These are phyloP conservation scores for Neofusicoccum umdonicola DNA, from an alignment of 2,329 filamentous ascomycete genomes.

Conservation along the genomic window DNA sequence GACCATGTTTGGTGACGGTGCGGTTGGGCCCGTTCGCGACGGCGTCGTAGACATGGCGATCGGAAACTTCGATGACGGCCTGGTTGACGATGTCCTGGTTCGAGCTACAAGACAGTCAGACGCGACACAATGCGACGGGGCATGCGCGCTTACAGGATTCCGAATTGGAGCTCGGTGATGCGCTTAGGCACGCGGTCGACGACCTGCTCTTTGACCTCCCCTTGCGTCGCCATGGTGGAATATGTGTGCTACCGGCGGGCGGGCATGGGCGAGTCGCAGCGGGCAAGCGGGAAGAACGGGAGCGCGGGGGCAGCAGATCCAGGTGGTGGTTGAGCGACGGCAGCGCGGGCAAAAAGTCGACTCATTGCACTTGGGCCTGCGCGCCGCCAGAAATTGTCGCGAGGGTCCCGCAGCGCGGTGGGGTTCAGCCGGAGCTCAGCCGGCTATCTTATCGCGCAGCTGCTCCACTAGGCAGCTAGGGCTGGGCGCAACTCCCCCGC, in stretches of 20 bases:
- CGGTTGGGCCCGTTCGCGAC: slow-evolving; percentile 58
- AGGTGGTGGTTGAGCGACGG: background rate
- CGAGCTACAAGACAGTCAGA: slow-evolving; percentile 55
- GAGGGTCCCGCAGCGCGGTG: background rate
- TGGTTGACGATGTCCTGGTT: slow-evolving; percentile 95
- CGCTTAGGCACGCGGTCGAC: slow-evolving; percentile 85
- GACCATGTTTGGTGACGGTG: slow-evolving; percentile 74
- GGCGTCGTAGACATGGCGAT: slow-evolving; percentile 89
- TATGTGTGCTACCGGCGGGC: slow-evolving; percentile 9
- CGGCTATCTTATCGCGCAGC: slow-evolving; percentile 14
- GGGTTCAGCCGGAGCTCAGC: background rate
- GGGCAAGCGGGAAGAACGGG: background rate
- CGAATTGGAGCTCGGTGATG: slow-evolving; percentile 91
- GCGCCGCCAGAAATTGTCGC: slow-evolving; percentile 8
- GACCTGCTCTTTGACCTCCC: slow-evolving; percentile 75
- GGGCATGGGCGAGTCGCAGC: background rate
- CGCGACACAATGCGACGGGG: background rate
- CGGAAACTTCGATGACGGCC: slow-evolving; percentile 90
- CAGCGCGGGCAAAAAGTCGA: background rate
- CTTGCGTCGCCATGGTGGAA: slow-evolving; percentile 16
- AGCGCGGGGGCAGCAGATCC: background rate
- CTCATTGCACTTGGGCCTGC: background rate
- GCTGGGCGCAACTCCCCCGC: slow-evolving; percentile 14
- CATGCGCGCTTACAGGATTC: slow-evolving; percentile 64
- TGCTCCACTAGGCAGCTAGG: background rate